Evolutionary conservation across 768 basidiomycete species (phyloP).

Genomic region (Suillus alpinus): DNA sequence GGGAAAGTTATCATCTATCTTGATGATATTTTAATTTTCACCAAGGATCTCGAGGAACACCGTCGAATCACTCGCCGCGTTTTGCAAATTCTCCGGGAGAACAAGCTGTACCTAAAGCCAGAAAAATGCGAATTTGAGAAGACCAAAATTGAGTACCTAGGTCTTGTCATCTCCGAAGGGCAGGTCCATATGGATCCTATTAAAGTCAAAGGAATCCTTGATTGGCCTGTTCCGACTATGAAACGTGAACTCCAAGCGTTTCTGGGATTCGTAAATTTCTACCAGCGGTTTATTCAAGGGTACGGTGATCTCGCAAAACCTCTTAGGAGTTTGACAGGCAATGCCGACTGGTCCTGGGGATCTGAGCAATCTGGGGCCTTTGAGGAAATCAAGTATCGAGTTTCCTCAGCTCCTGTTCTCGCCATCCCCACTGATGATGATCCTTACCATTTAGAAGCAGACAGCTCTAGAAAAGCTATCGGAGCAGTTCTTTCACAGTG

Average conservation of each 20-base stretch:
- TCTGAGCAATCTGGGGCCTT: conserved; percentile 22
- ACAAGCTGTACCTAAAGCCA: conserved; percentile 20
- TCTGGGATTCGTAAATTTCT: conserved; percentile 40
- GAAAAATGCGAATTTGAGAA: conserved; percentile 24
- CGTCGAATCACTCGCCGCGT: conserved; percentile 10
- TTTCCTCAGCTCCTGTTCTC: conserved; percentile 27
- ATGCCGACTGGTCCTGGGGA: conserved; percentile 28
- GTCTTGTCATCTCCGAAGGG: conserved; percentile 27
- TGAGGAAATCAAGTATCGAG: conserved; percentile 22
- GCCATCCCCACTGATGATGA: conserved; percentile 9
- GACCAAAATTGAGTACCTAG: conserved; percentile 27
- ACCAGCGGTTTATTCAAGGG: conserved; percentile 28
- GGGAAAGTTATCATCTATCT: conserved; percentile 29
- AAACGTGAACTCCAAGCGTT: conserved; percentile 38
- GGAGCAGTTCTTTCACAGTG: conserved; percentile 30
- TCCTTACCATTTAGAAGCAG: conserved; percentile 24
- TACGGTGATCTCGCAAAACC: conserved; percentile 31
- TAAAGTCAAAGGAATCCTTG: conserved; percentile 34
- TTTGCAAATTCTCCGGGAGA: conserved; percentile 14
- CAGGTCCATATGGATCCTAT: conserved; percentile 35
- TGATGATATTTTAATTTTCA: conserved; percentile 33
- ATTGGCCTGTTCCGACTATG: conserved; percentile 37
- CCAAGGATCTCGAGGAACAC: conserved; percentile 12
- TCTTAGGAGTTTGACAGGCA: conserved; percentile 25
- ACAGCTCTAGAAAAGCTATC: conserved; percentile 31